Evolutionary conservation across 768 basidiomycete genomes (phyloP).

Genomic region (Suillus subalutaceus): DNA sequence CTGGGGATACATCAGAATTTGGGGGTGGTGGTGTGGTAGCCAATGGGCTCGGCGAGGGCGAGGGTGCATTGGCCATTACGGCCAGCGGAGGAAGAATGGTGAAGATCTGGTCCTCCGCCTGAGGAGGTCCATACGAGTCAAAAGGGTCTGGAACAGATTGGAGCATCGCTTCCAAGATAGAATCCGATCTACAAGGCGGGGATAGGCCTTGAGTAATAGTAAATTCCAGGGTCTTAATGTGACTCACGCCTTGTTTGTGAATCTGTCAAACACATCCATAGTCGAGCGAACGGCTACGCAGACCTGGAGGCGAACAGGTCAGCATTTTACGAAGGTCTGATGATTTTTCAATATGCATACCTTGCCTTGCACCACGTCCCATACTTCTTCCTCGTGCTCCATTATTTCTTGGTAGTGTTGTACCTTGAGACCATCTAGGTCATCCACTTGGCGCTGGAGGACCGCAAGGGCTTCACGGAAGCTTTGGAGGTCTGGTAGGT

Average conservation of each 20-base stretch:
- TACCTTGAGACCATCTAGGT: constrained; percentile 83
- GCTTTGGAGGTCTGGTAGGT: constrained; percentile 74
- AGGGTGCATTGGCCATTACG: constrained; percentile 65
- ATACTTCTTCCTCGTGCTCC: constrained; percentile 94
- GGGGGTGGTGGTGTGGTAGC: constrained; percentile 44
- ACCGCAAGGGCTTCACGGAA: constrained; percentile 84
- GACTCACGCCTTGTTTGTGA: constrained; percentile 83
- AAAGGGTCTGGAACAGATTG: constrained; percentile 92
- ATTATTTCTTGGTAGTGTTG: constrained; percentile 87
- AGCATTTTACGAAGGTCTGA: constrained; percentile 13
- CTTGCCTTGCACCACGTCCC: constrained; percentile 89
- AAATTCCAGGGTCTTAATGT: constrained; percentile 11
- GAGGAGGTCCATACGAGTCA: constrained; percentile 87
- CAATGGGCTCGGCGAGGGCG: constrained; percentile 63
- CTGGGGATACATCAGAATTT: constrained; percentile 44
- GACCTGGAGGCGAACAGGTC: constrained; percentile 44
- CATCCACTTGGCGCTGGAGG: constrained; percentile 88
- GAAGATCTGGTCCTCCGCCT: constrained; percentile 89
- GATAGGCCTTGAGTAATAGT: constrained; percentile 17
- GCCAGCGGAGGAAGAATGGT: constrained; percentile 88
- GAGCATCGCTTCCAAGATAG: constrained; percentile 88
- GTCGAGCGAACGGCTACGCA: constrained; percentile 87
- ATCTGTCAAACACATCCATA: constrained; percentile 89
- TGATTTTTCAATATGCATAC: constrained; percentile 37
- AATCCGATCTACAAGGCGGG: constrained; percentile 64